Percentiles rank a stretch among this genome's conserved stretches.
These are phyloP conservation scores for Bertia moriformis DNA, from an alignment of 2,329 filamentous ascomycete species.

Conservation along the genomic window DNA sequence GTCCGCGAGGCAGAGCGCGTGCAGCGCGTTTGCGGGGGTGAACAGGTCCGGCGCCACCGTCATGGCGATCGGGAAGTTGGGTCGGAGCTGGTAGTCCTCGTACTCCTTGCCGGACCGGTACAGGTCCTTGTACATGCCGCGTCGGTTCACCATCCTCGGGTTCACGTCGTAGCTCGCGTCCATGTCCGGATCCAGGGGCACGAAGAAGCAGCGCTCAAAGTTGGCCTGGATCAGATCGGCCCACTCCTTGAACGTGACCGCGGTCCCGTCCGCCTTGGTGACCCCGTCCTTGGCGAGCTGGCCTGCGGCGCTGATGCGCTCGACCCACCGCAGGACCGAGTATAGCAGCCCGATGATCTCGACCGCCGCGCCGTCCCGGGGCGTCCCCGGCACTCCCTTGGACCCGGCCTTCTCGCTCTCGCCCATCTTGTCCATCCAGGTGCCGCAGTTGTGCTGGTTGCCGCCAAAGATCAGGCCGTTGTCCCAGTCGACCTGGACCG, in stretches of 20 bases:
- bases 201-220: constrained; percentile 86
- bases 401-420: constrained; percentile 80
- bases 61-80: constrained; percentile 95
- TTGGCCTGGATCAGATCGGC: constrained; percentile 64
- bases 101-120: constrained; percentile 90
- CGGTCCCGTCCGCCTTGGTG: constrained; percentile 39
- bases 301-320: constrained; percentile 49
- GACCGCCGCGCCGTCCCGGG: constrained; percentile 83
- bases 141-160: constrained; percentile 64
- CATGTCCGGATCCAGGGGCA: constrained; percentile 56
- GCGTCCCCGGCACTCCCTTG: constrained; percentile 91
- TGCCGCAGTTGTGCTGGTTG: constrained; percentile 88
- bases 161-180: constrained; percentile 73
- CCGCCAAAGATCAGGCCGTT: constrained; percentile 88
- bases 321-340: constrained; percentile 73
- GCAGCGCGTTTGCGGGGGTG: constrained; percentile 60
- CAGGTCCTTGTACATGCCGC: constrained; percentile 95
- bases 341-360: constrained; percentile 91
- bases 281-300: constrained; percentile 64
- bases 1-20: constrained; percentile 69
- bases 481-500: constrained; percentile 80
- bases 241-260: constrained; percentile 66
- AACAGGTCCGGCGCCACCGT: constrained; percentile 82
- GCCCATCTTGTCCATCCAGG: constrained; percentile 99
- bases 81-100: constrained; percentile 89